phyloP scores from a whole-genome alignment of 345 rosid species.

The Syzygium aromaticum region DNA sequence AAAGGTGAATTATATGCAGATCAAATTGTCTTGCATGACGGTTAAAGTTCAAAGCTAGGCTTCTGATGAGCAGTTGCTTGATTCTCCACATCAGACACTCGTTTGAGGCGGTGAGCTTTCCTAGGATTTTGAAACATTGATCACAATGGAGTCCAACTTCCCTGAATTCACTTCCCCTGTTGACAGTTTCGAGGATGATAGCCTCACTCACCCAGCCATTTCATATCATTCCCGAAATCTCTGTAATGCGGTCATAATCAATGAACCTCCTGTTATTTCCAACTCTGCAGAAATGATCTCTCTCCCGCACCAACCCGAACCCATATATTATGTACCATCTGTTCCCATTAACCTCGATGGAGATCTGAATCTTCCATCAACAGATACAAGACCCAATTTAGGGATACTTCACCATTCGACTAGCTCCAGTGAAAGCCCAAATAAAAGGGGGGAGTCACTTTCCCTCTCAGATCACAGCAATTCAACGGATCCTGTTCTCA shows the following conservation, averaged over 20 bases:
- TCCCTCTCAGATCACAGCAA: slow-evolving; percentile 37
- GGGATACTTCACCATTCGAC: neutral
- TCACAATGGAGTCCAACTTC: neutral
- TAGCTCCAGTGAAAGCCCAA: neutral
- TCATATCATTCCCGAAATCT: neutral
- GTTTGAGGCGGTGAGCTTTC: neutral
- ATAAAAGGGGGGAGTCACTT: neutral
- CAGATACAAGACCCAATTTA: neutral
- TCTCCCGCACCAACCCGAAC: neutral
- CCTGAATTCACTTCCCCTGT: neutral
- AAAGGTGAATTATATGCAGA: neutral
- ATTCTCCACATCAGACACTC: neutral
- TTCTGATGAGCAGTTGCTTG: neutral
- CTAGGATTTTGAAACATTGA: neutral
- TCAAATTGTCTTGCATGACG: neutral
- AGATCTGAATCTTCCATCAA: neutral
- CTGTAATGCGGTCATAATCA: neutral
- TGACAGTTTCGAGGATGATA: neutral
- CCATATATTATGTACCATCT: neutral
- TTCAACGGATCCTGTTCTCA: slow-evolving; percentile 40
- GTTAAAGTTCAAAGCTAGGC: neutral
- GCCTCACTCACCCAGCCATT: neutral
- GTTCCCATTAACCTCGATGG: neutral
- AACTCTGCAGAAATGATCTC: neutral
- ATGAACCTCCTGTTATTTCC: neutral